Base-by-base conservation (phyloP, 345 rosid genomes). In the Laguncularia racemosa region DNA sequence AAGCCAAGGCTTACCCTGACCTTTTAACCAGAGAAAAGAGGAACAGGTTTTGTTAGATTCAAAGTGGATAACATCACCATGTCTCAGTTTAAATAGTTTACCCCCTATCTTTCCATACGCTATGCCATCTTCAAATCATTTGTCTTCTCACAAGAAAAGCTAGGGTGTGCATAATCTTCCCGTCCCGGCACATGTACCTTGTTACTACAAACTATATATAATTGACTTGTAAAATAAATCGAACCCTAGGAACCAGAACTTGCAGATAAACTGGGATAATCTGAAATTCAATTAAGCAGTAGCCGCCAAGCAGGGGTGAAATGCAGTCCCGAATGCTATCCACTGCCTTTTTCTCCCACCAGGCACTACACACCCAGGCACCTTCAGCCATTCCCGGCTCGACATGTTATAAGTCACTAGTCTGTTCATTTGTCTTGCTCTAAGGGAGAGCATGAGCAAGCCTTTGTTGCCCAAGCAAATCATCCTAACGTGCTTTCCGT, bases 401-500 rank as follows among this genome's bases (percentile, higher is more conserved):
- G 61, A 68, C 67, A 74, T 79, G 71, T 87, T 82, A 74, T 89
- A 93, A 21, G 84, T 83, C 20, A 93, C 84, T 59, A 93, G 74
- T 44, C 96, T 80, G 71, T 93, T 87, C 97, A 85, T 87, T 66
- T 82, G 92, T 81, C 89, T 75, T 20, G 92, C 85, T 66, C 97
- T 76, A 77, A 93, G 74, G 40, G 95, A 85, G 82, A 93, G 63
- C 91, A 93, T 82, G 82, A 89, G 85, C 89, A 89, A 78, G 68
- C 90, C 92, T 70, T 64, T 82, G 92, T 93, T 93, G 83, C 99
- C 99, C 78, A 93, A 73, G 84, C 99, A 93, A 73, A 85, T 89
- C 99, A 93, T 93, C 71, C 84, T 82, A 58, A 87, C 73, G 95
- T 93, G 97, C 99, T 85, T 89, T 77, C 99, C 97, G 14, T 93